Base-by-base conservation (phyloP, 306 rosid genomes). In the Prunus salicina region DNA sequence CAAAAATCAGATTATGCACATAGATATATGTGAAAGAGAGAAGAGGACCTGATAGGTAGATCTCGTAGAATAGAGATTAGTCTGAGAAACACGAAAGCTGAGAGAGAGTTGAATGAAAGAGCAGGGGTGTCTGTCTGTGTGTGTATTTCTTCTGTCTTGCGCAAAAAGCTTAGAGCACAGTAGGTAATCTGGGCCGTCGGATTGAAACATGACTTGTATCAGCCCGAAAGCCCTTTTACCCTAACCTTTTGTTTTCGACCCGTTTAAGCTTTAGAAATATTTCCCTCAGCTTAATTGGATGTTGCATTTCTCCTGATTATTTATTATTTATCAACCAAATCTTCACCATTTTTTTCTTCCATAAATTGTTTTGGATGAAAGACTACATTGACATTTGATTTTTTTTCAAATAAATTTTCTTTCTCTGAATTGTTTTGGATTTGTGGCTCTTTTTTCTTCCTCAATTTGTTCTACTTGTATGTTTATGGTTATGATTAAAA, bases 41-140 rank as follows among this genome's bases (percentile, higher is more conserved):
- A 15, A 41, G 56, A 57, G 45, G 27, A 73, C 76, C 76, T 58
- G 76, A 58, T 18, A 7, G 27, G 55, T 73, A 50, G 68, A 73
- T 73, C 76, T 58, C 45, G 55, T 15, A 12, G 8, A 10, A 2
- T 10, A 5, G 52, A 9, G 16, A 34, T 20, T 15, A 27, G 53
- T 8, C 76, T 24, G 67, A 9, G 56, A 15, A 57, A 55, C 56
- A 38, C 43, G 45, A 70, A 30, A 51, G 4, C 28, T 5, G 49
- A n/a, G 28, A 51, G 50, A 5, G n/a, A 12, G 51, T 15, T 30
- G 50, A 12, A 32, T 32, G 12, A 30, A 52, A 72, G 20, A 43
- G 32, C 47, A 57, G 19, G 4, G 4, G 32, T 57, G 1, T n/a
- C 3, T 55, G 8, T 51, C 5, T 50, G 4, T 50, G 61, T 58